Conservation (phyloP, 352 stramenopile species). For the Phytophthora constricta region DNA sequence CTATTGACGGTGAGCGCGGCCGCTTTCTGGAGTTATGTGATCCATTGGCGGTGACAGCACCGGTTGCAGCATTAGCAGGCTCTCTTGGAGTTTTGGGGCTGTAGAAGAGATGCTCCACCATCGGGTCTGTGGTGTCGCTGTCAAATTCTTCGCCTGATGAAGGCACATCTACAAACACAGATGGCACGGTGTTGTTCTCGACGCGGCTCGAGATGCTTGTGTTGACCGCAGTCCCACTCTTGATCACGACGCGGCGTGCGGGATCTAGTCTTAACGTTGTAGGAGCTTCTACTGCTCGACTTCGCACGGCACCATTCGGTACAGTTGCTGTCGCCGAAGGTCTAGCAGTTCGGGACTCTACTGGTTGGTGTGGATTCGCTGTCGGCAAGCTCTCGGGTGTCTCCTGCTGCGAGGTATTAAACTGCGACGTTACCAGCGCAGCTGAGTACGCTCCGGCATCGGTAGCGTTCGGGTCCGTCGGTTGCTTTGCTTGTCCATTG, state of each 20-base stretch:
- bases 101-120: constrained; percentile 80
- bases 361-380: constrained; percentile 6
- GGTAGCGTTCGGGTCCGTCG: constrained; percentile 18
- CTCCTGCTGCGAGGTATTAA: constrained; percentile 27
- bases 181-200: constrained; percentile 23
- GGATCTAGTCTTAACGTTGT: constrained; percentile 2
- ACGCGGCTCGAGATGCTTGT: not conserved
- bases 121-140: constrained; percentile 77
- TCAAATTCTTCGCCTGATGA: constrained; percentile 64
- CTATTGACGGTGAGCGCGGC: constrained; percentile 31
- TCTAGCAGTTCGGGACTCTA: not conserved
- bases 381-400: not conserved
- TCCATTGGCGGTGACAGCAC: not conserved
- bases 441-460: constrained; percentile 61
- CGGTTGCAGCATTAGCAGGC: not conserved
- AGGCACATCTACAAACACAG: constrained; percentile 66
- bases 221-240: not conserved
- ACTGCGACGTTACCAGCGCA: constrained; percentile 59
- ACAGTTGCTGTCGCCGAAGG: not conserved
- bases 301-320: not conserved
- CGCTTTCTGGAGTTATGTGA: constrained; percentile 38
- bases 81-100: constrained; percentile 67
- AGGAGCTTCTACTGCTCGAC: constrained; percentile 5
- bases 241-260: constrained; percentile 10
- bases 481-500: constrained; percentile 18